Evolutionary conservation across 176 grass and related monocot species (phyloP).

Genomic region (Oryza nivara): DNA sequence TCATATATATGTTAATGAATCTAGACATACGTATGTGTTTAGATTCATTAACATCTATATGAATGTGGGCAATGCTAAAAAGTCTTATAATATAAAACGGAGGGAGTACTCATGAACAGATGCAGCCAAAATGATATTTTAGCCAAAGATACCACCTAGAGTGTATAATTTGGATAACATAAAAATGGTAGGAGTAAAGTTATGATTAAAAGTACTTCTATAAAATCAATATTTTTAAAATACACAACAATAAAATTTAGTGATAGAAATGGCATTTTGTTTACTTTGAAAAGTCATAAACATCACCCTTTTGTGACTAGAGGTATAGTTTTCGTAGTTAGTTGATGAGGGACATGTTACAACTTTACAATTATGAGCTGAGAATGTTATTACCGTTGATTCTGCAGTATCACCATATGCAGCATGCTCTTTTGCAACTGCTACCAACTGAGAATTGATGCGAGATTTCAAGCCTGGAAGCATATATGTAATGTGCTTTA

Average conservation of each 20-base stretch:
- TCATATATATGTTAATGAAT: too few species aligned
- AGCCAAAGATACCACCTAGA: too few species aligned
- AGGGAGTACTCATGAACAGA: too few species aligned
- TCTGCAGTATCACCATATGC: constrained; percentile 83
- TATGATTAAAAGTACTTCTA: neutral
- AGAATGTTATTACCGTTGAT: constrained; percentile 61
- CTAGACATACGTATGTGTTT: too few species aligned
- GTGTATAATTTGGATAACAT: neutral
- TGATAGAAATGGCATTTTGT: neutral
- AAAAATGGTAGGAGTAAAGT: neutral
- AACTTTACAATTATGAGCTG: constrained; percentile 14
- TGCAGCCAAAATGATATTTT: too few species aligned
- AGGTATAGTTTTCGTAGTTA: neutral
- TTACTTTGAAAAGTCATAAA: neutral
- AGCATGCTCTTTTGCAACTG: constrained; percentile 88
- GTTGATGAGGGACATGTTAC: constrained; percentile 36
- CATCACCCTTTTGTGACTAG: neutral
- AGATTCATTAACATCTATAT: too few species aligned
- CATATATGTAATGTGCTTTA: constrained; percentile 81
- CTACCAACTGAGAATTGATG: constrained; percentile 79
- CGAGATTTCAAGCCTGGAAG: constrained; percentile 89
- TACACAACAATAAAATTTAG: too few species aligned
- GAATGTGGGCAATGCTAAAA: too few species aligned
- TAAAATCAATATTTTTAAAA: too few species aligned
- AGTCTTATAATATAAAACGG: too few species aligned